phyloP scores from a whole-genome alignment of 495 filamentous ascomycete species.

The Penicillium egyptiacum region DNA sequence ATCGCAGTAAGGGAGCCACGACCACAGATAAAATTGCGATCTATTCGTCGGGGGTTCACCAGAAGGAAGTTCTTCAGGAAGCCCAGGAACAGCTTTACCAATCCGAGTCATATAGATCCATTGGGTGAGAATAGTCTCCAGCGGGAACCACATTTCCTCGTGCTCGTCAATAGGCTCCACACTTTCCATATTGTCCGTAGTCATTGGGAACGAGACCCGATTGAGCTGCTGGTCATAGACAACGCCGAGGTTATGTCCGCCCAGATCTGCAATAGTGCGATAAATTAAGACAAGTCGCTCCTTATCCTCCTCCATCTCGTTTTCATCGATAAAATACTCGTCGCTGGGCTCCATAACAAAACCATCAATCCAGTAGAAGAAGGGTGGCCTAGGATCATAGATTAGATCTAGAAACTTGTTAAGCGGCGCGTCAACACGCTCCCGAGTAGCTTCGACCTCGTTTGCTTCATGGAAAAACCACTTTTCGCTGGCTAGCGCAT shows the following conservation, averaged over 20 bases:
- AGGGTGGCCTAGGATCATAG: conserved; percentile 16
- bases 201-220: conserved; percentile 17
- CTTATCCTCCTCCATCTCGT: conserved; percentile 16
- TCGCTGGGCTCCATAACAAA: conserved; percentile 15
- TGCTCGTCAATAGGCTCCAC: conserved; percentile 20
- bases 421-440: conserved; percentile 26
- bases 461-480: conserved; percentile 1
- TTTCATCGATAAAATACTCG: conserved; percentile 15
- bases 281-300: conserved; percentile 26
- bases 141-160: conserved; percentile 36
- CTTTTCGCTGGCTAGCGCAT: conserved; percentile 14
- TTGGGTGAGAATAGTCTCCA: conserved; percentile 41
- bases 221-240: conserved; percentile 23
- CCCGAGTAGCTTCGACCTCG: conserved; percentile 15
- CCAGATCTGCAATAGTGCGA: conserved; percentile 8
- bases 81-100: conserved; percentile 23
- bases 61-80: neutral
- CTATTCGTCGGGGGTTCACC: conserved; percentile 4
- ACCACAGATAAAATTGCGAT: conserved; percentile 17
- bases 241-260: conserved; percentile 19
- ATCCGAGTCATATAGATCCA: conserved; percentile 36
- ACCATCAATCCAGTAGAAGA: conserved; percentile 28
- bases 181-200: conserved; percentile 14
- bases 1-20: conserved; percentile 20
- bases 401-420: conserved; percentile 29